Conservation (phyloP, 2,329 filamentous ascomycete species). For the Allantophomopsis cytisporea region DNA sequence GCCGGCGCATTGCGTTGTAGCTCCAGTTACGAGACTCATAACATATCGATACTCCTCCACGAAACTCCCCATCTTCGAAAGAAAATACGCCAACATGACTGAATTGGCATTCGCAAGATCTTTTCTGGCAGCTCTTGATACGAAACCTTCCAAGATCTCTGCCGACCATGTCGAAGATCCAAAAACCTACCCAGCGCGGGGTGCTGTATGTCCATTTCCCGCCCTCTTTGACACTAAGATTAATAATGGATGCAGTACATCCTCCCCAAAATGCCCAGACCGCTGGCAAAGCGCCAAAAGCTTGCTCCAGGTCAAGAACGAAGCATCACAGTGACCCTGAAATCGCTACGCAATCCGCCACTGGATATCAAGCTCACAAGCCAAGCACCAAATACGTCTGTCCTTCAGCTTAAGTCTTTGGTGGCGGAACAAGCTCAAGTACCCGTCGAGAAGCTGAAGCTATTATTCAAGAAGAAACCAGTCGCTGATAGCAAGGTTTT, state of each 20-base stretch:
- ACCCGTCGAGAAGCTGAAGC: conserved; percentile 66
- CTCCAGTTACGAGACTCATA: neutral
- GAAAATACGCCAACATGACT: conserved; percentile 39
- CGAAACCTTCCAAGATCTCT: conserved; percentile 67
- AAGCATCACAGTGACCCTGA: conserved; percentile 46
- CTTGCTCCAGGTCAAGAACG: conserved; percentile 37
- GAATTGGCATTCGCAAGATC: conserved; percentile 75
- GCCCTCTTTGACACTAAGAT: conserved; percentile 3
- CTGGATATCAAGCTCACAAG: conserved; percentile 53
- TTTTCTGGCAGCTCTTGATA: conserved; percentile 71
- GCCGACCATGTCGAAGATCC: conserved; percentile 84
- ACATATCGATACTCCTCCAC: neutral
- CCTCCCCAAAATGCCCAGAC: conserved; percentile 51
- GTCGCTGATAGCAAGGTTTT: conserved; percentile 65
- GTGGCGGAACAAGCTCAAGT: conserved; percentile 51
- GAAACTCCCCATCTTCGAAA: neutral
- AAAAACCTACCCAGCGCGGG: conserved; percentile 59
- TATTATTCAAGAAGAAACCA: conserved; percentile 81
- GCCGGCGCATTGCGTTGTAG: neutral
- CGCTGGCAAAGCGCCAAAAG: conserved; percentile 31
- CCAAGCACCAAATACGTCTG: conserved; percentile 52
- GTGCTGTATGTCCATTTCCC: conserved; percentile 46
- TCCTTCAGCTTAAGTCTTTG: conserved; percentile 64
- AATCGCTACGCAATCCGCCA: conserved; percentile 64
- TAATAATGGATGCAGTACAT: conserved; percentile 39